phyloP scores from a whole-genome alignment of 805 yeast genomes.

The Saturnispora hagleri region DNA sequence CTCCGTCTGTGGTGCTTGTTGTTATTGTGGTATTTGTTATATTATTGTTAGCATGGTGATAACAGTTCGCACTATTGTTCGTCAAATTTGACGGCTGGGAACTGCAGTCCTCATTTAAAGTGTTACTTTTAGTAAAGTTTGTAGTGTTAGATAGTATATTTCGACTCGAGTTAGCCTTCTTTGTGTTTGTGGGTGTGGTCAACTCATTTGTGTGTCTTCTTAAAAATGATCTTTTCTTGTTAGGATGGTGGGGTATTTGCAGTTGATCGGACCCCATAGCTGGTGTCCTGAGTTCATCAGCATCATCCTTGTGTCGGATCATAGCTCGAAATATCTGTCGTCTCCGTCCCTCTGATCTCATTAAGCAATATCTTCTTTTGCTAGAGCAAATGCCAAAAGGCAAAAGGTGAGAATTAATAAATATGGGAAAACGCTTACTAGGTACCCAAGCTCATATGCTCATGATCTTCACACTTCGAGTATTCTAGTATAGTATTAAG shows the following conservation, averaged over 20 bases:
- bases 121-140: background rate
- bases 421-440: background rate
- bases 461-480: background rate
- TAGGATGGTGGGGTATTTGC: background rate
- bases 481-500: background rate
- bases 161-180: background rate
- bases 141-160: slow-evolving; percentile 5
- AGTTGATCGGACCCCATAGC: background rate
- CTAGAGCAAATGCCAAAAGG: background rate
- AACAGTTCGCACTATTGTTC: background rate
- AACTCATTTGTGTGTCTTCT: slow-evolving; percentile 2
- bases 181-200: background rate
- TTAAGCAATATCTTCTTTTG: background rate
- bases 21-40: background rate
- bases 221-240: slow-evolving; percentile 4
- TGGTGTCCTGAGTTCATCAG: background rate
- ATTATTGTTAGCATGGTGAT: background rate
- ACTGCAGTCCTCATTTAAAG: background rate
- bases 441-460: background rate
- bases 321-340: slow-evolving; percentile 5
- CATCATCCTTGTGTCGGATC: slow-evolving; percentile 1
- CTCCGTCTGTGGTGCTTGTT: slow-evolving; percentile 3
- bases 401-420: background rate
- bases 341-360: slow-evolving; percentile 3
- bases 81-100: background rate